These are phyloP conservation scores for Lolium perenne DNA, from an alignment of 176 grass and related monocot species.

Conservation along the genomic window DNA sequence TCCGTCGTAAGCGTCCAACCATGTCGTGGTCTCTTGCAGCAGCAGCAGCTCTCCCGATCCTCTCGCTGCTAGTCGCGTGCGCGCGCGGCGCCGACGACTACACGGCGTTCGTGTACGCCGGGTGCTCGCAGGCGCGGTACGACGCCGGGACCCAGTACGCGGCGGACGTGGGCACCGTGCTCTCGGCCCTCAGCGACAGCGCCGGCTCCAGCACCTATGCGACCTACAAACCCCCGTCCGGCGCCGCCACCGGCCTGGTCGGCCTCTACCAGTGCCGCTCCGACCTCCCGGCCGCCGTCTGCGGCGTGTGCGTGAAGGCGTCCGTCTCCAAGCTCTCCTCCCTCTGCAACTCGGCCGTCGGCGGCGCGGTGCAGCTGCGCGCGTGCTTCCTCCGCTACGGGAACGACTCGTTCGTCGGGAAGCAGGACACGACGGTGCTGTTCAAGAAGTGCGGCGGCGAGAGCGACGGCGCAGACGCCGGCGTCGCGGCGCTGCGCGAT, in stretches of 20 bases:
- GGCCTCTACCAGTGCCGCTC: conserved; percentile 89
- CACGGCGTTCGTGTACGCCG: conserved; percentile 83
- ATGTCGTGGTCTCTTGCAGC: too few species aligned
- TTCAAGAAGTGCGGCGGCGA: conserved; percentile 85
- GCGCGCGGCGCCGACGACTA: conserved; percentile 54
- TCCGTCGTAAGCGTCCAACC: too few species aligned
- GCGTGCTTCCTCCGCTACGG: conserved; percentile 93
- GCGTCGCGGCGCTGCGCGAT: conserved; percentile 64
- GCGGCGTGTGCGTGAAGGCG: conserved; percentile 57
- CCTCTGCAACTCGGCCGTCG: conserved; percentile 63
- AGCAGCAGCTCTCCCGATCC: background rate
- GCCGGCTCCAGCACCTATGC: conserved; percentile 52
- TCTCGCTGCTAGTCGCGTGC: conserved; percentile 8
- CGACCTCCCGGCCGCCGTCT: conserved; percentile 64
- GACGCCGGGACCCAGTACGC: conserved; percentile 64
- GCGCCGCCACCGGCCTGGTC: background rate
- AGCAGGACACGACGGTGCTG: conserved; percentile 66
- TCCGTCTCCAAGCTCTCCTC: conserved; percentile 61
- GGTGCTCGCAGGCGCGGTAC: conserved; percentile 78
- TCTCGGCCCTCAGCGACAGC: conserved; percentile 61
- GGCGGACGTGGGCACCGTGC: conserved; percentile 49
- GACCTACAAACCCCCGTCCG: conserved; percentile 53
- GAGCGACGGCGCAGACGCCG: conserved; percentile 13
- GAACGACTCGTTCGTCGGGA: conserved; percentile 85
- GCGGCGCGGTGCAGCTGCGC: conserved; percentile 76